Conservation (phyloP, 163 green algal genomes). For the Chlamydomonas reinhardtii region DNA sequence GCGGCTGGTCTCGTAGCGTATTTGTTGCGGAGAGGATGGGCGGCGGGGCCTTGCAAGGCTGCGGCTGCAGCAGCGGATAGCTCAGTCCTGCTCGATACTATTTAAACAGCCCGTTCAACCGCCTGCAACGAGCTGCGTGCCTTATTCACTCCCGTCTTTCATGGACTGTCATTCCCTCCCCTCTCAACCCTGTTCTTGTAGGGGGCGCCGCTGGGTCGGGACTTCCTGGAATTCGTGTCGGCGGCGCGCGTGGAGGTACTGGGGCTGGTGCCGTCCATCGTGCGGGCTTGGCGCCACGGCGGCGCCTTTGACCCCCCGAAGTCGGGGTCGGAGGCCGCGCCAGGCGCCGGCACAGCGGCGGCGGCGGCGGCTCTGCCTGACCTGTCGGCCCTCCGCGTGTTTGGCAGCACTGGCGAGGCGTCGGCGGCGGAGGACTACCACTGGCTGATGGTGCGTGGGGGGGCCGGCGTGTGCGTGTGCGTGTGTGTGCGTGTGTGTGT, state of each 20-base stretch:
- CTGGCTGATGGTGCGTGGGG: slow-evolving; percentile 83
- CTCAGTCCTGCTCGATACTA: background rate
- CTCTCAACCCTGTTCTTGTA: no score
- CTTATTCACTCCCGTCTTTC: no score
- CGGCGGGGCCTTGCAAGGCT: no score
- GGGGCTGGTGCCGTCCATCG: slow-evolving; percentile 84
- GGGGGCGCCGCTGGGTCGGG: slow-evolving; percentile 77
- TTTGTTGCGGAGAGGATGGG: no score
- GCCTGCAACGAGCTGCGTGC: no score
- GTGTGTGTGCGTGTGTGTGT: no score
- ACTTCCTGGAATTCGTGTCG: slow-evolving; percentile 89
- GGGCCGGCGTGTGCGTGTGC: background rate
- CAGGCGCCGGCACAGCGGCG: slow-evolving; percentile 78
- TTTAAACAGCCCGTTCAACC: no score
- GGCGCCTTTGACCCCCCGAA: background rate
- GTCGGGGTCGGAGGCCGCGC: no score
- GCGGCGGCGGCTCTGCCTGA: slow-evolving; percentile 79
- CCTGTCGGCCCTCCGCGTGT: slow-evolving; percentile 82
- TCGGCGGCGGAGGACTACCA: slow-evolving; percentile 87
- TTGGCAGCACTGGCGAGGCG: slow-evolving; percentile 87
- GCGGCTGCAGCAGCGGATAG: no score
- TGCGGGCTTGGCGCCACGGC: slow-evolving; percentile 83
- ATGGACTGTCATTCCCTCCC: no score
- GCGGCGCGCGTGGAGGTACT: slow-evolving; percentile 83
- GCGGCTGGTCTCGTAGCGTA: no score